Base-by-base conservation (phyloP, 768 basidiomycete species). In the Naematelia aurantialba region DNA sequence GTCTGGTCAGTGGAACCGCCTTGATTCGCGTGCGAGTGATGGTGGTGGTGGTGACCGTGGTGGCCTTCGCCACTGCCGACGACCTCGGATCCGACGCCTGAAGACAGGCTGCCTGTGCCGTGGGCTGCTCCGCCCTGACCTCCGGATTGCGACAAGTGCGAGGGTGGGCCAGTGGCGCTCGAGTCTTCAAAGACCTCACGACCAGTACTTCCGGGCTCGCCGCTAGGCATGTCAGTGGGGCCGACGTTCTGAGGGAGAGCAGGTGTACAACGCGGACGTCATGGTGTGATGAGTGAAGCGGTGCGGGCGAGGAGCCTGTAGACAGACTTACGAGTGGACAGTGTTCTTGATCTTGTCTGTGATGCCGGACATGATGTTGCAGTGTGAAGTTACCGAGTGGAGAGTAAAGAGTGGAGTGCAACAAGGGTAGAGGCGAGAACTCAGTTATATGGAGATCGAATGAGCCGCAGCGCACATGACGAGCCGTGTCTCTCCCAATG, bases 181-280 rank as follows among this genome's bases (percentile, higher is more conserved):
- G 51, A 48, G 26, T 68, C 61, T 49, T 69, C 67, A 45, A 72
- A 72, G 0, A 63, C 63, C 56, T 73, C 71, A 46, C 71, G 66
- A 49, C 71, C 71, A 24, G 71, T 73, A 21, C 66, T 69, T 45
- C 68, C 68, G 30, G 62, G 66, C 44, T 64, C 62, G 39, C 71
- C 71, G 34, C 68, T 69, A 50, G 34, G 25, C 29, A 52, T 39
- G 34, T 39, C 8, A 39, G 34, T 39, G 34, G 34, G 17, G 34
- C 34, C n/a, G n/a, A n/a, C n/a, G n/a, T n/a, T n/a, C n/a, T n/a
- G n/a, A n/a, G n/a, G n/a, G n/a, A n/a, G n/a, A n/a, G n/a, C n/a
- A n/a, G n/a, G n/a, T n/a, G n/a, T n/a, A n/a, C n/a, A n/a, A n/a
- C n/a, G n/a, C n/a, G n/a, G n/a, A n/a, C n/a, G n/a, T n/a, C n/a